Evolutionary conservation across 306 rosid genomes (phyloP).

Genomic region (Adenanthera pavonina): DNA sequence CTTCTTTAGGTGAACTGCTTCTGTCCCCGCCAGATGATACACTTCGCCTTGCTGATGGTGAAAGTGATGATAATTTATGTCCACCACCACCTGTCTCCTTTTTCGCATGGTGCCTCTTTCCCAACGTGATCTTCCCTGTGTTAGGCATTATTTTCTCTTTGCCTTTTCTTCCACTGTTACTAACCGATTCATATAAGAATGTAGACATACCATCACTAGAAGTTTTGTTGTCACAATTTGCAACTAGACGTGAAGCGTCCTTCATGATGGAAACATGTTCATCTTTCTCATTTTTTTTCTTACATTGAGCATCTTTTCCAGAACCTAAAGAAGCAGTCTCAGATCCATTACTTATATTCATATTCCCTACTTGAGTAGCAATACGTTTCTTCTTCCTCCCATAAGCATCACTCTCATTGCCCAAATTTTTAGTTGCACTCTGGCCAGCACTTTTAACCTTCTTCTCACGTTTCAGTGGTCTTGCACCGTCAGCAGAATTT

Average conservation of each 20-base stretch:
- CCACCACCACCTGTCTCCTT: conserved; percentile 43
- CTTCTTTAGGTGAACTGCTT: conserved; percentile 44
- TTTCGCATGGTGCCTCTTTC: conserved; percentile 53
- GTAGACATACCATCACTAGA: conserved; percentile 31
- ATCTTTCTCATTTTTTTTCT: conserved; percentile 42
- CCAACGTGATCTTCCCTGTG: conserved; percentile 41
- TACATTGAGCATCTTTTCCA: conserved; percentile 40
- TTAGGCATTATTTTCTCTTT: conserved; percentile 32
- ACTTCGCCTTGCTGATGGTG: conserved; percentile 46
- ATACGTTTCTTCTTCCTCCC: conserved; percentile 47
- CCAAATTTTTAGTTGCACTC: conserved; percentile 36
- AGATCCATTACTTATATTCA: conserved; percentile 42
- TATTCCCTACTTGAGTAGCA: conserved; percentile 43
- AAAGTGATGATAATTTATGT: conserved; percentile 42
- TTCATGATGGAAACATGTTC: conserved; percentile 39
- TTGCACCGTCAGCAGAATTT: conserved; percentile 42
- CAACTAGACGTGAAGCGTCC: conserved; percentile 40
- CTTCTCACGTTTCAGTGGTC: conserved; percentile 44
- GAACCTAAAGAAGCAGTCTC: conserved; percentile 38
- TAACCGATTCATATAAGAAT: conserved; percentile 40
- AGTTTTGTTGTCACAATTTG: conserved; percentile 41
- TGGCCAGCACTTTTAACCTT: conserved; percentile 46
- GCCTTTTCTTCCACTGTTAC: conserved; percentile 48
- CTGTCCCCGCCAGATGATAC: conserved; percentile 47
- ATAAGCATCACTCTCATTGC: conserved; percentile 43